Evolutionary conservation across 805 yeast genomes (phyloP), one percentile per base, ranked within the genome.

Genomic region (Yarrowia osloensis): DNA sequence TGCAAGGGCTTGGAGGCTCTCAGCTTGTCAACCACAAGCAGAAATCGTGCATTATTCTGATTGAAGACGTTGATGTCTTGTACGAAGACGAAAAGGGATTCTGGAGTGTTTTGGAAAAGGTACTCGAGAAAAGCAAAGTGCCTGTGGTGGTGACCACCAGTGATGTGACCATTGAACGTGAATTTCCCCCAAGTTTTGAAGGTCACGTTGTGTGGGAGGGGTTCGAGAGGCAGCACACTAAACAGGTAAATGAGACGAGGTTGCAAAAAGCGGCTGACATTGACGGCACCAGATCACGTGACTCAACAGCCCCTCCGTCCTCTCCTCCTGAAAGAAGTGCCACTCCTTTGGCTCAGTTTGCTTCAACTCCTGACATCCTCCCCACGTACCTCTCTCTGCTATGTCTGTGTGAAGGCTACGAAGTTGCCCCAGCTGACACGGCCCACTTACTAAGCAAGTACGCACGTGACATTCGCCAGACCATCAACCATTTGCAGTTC

Each of bases 31-130:
- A 88, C 70, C 54, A 61, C 47, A 69, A 22, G 63, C 66, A n/a
- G 57, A 65, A 39, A 22, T 54, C 28, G 76, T 76, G 39, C 71
- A 66, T 91, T 6, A 87, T 95, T 4, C 76, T 95, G 37, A 81
- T 94, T 67, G 97, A 93, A 71, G 97, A 94, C 72, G 93, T 90
- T 46, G 97, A 94, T 74, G 80, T 90, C 12, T 75, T 93, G 21
- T 91, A 88, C 72, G 91, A 86, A 66, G 85, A 83, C 46, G 98
- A 95, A 72, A 85, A 84, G 67, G 86, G 86, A 1, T 93, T 94
- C 73, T 95, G 98, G 97, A 73, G 81, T 0, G 86, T 88, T 1
- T 81, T 91, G 2, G 84, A 83, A 54, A 87, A 85, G 59, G 80
- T 90, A 15, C 76, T 91, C 44, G 80, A 81, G 40, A 81, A 83